Evolutionary conservation across 1,284 basidiomycete genomes (phyloP), one percentile per base, ranked within the genome.

Genomic region (Inonotus obliquus): DNA sequence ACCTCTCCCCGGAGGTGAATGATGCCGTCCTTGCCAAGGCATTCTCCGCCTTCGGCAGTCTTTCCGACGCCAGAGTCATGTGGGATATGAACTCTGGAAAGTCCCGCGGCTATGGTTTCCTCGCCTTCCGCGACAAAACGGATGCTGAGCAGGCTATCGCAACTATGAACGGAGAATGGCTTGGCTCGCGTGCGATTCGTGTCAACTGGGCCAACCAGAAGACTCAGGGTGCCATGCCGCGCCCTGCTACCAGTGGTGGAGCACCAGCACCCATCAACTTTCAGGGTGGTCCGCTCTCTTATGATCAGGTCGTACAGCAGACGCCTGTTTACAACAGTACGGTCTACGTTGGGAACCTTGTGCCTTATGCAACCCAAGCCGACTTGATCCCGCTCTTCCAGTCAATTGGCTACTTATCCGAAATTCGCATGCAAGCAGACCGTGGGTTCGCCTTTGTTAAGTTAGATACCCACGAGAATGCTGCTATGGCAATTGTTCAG

Each of bases 131-230:
- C 68, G 94, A 97, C 79, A 96, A 96, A 78, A 91, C 92, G 57
- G 96, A 99, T 71, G 97, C 97, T 32, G 96, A 98, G 74, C 93
- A 96, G 74, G 96, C 96, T 53, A 99, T 98, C 72, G 91, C 91
- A 35, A 94, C 95, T 59, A 98, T 98, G 96, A 98, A 99, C 71
- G 97, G 97, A 61, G 96, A 99, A 81, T 99, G 94, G 95, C 84
- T 99, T 47, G 96, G 96, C 55, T 93, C 93, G 51, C 87, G 97
- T 65, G 94, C 96, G 60, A 98, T 99, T 71, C 90, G 96, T 65
- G 96, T 99, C 76, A 99, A 99, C 79, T 99, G 96, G 96, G 96
- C 96, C 54, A 98, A 97, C 79, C 96, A 96, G 78, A 98, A 98
- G 81, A 97, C 94, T 25, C 92, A 94, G 75, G 89, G 88, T 63